Percentiles rank a stretch among this genome's conserved stretches.
Evolutionary conservation across 2,329 filamentous ascomycete genomes (phyloP).

Genomic region (Tympanopsis confertula): DNA sequence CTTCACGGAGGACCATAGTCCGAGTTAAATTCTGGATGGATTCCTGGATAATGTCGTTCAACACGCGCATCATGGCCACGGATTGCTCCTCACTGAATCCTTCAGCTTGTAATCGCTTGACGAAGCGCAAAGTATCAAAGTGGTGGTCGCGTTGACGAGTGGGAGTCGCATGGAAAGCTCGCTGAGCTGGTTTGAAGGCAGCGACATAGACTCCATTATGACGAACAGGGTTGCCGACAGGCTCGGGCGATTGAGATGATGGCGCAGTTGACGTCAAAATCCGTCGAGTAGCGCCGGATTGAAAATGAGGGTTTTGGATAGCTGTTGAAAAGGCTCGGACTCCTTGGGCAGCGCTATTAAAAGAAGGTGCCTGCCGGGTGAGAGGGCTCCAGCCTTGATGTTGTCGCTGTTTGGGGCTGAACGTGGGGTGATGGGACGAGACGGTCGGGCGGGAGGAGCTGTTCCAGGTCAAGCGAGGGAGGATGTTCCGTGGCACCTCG

Average conservation of each 20-base stretch:
- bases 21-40: conserved; percentile 96
- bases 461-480: conserved; percentile 27
- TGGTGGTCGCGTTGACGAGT: conserved; percentile 67
- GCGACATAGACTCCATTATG: conserved; percentile 32
- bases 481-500: conserved; percentile 26
- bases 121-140: conserved; percentile 96
- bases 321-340: not conserved
- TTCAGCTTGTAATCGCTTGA: conserved; percentile 77
- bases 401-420: conserved; percentile 12
- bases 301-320: too few relatives aligned
- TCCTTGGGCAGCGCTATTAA: conserved; percentile 4
- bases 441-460: conserved; percentile 18
- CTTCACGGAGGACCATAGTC: conserved; percentile 90
- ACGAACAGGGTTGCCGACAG: conserved; percentile 18
- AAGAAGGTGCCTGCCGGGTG: conserved; percentile 9
- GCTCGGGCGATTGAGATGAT: conserved; percentile 8
- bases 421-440: conserved; percentile 15
- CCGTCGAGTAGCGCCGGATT: not conserved
- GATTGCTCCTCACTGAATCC: conserved; percentile 93
- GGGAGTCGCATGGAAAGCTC: conserved; percentile 59
- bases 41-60: conserved; percentile 95
- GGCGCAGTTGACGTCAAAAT: not conserved
- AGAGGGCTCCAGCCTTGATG: conserved; percentile 10
- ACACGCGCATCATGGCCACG: conserved; percentile 94
- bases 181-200: conserved; percentile 21